Evolutionary conservation across 1,139 yeast genomes (phyloP), one percentile per base, ranked within the genome.

Genomic region (Pichia inconspicua): DNA sequence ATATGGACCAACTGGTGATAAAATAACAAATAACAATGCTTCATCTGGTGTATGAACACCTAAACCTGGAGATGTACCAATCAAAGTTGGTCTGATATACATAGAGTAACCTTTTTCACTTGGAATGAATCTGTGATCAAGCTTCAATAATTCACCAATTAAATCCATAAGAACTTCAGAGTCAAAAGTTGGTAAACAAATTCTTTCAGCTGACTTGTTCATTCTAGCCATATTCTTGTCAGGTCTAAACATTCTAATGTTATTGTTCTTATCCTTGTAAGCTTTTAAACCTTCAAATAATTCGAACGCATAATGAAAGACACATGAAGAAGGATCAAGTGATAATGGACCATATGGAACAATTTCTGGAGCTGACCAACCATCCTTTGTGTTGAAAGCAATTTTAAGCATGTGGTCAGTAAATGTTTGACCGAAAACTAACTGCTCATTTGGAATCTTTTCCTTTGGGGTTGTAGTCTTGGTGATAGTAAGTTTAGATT

Each of bases 251-350:
- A 90, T 72, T 58, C 96, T 78, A 59, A 88, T 73, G 54, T 84
- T 69, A 56, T 62, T 84, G 41, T 84, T 72, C 19, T 69, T 60
- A 55, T 84, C 90, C 59, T 80, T 77, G 75, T 89, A 92, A 8
- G 97, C 97, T 73, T 92, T 92, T 75, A 92, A 75, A 56, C 98
- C 98, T 73, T 92, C 98, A 60, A 92, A 92, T 56, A 92, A 77
- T 67, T 89, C 96, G 64, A 92, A 92, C 1, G 96, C 92, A 62
- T 92, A 92, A 70, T 92, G 98, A 69, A 92, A 80, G 35, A 90
- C 97, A 62, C 82, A 77, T 12, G 94, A 70, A 14, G 97, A 82
- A 36, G 98, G 98, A 61, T 89, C 96, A 49, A 92, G 68, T 19
- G 72, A 60, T 51, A 92, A 70, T 45, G 79, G 78, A 49, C 82